Conservation (phyloP, 2,329 filamentous ascomycete genomes). For the Helotiales sp. region DNA sequence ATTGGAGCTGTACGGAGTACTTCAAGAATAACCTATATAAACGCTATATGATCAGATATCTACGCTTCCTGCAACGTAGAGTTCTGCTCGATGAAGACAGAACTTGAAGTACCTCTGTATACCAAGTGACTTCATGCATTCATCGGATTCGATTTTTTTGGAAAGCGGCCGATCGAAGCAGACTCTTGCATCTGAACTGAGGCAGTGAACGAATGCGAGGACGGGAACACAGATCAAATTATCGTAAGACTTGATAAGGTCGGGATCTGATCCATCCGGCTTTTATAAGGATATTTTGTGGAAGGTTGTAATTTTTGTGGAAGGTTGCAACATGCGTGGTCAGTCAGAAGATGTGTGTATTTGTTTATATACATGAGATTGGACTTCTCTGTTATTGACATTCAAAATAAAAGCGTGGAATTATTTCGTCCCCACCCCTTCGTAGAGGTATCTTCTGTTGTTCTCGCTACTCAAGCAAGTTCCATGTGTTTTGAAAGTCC, state of each 20-base stretch:
- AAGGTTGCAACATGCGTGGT: too few species aligned
- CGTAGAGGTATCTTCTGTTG: too few species aligned
- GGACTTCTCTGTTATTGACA: too few species aligned
- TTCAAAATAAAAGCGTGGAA: too few species aligned
- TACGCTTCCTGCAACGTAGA: background rate
- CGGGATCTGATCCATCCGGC: background rate
- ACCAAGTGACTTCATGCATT: background rate
- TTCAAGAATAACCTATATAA: too few species aligned
- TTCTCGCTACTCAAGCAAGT: too few species aligned
- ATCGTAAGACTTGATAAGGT: background rate
- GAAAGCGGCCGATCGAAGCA: background rate
- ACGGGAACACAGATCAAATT: background rate
- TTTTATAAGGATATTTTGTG: background rate
- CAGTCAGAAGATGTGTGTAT: too few species aligned
- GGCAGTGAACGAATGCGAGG: background rate
- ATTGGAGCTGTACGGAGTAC: too few species aligned
- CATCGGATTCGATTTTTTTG: background rate
- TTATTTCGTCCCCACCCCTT: too few species aligned
- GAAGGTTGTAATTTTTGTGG: background rate
- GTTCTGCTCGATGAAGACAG: background rate
- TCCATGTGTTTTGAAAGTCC: too few species aligned
- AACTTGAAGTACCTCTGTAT: background rate
- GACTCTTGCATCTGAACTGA: background rate
- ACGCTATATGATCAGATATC: too few species aligned
- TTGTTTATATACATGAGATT: too few species aligned